Conservation (phyloP, 208 protist species). For the Endotrypanum monterogeii region DNA sequence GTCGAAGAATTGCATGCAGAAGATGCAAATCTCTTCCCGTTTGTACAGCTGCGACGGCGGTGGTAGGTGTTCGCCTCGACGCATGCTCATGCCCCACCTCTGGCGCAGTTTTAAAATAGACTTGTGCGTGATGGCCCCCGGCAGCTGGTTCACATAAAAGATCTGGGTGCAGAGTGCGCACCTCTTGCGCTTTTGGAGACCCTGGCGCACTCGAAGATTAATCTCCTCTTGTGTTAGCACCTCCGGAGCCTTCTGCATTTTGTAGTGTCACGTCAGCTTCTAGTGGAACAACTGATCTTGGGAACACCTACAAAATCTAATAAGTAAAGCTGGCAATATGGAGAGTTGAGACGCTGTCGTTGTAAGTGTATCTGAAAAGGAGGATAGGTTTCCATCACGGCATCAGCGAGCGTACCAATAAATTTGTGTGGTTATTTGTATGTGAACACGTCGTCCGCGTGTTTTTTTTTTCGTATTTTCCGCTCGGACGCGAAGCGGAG, state of each 20-base stretch:
- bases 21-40: slow-evolving; percentile 90
- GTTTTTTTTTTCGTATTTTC: not conserved
- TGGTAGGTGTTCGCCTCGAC: slow-evolving; percentile 83
- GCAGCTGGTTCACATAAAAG: slow-evolving; percentile 92
- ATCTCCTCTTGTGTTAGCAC: slow-evolving; percentile 61
- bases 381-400: too few species aligned
- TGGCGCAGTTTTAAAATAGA: slow-evolving; percentile 91
- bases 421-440: not conserved
- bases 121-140: slow-evolving; percentile 92
- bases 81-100: slow-evolving; percentile 88
- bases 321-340: not conserved
- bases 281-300: not conserved
- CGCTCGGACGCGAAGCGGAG: too few species aligned
- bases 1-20: slow-evolving; percentile 96
- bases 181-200: slow-evolving; percentile 91
- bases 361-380: not conserved
- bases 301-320: not conserved
- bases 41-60: slow-evolving; percentile 92
- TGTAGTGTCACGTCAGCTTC: not conserved
- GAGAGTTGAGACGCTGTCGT: not conserved
- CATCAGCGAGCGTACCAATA: not conserved
- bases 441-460: not conserved
- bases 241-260: slow-evolving; percentile 46
- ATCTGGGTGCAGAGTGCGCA: slow-evolving; percentile 90
- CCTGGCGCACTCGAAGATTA: slow-evolving; percentile 83